phyloP scores from a whole-genome alignment of 164 flowering plant species.

The Kalanchoe fedtschenkoi region DNA sequence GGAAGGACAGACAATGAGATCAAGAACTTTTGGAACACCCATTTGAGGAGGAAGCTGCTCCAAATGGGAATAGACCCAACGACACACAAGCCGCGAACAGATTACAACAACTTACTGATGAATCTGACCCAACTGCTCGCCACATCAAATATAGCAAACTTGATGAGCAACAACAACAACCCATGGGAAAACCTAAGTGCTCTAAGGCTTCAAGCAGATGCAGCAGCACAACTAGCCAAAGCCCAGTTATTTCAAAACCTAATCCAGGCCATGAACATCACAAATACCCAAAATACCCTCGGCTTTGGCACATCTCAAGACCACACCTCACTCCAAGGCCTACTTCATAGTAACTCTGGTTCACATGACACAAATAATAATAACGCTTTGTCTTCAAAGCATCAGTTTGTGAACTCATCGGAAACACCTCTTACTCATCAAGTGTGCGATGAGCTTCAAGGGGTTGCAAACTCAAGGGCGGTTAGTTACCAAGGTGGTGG shows the following conservation, averaged over 20 bases:
- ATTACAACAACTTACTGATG: conserved; percentile 26
- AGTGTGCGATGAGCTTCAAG: neutral
- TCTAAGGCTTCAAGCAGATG: conserved; percentile 35
- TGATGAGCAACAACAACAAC: conserved; percentile 15
- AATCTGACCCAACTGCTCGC: conserved; percentile 30
- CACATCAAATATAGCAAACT: conserved; percentile 14
- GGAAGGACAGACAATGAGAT: conserved; percentile 67
- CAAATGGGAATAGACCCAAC: conserved; percentile 57
- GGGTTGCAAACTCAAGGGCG: neutral
- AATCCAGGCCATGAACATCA: conserved; percentile 21
- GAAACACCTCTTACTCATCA: conserved; percentile 1
- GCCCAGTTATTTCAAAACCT: conserved; percentile 34
- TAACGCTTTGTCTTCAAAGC: no score
- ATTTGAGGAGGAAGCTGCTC: conserved; percentile 47
- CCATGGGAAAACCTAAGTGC: conserved; percentile 26
- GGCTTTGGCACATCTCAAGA: conserved; percentile 19
- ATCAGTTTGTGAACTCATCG: neutral
- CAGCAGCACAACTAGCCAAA: conserved; percentile 32
- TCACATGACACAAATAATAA: conserved; percentile 9
- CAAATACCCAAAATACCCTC: conserved; percentile 7
- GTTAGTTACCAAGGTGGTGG: neutral
- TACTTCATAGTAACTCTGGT: neutral
- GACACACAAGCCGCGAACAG: conserved; percentile 55
- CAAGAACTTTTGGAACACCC: conserved; percentile 69
- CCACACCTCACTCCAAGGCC: conserved; percentile 3